Conservation (phyloP, 1,139 yeast species). For the Sugiyamaella novakii region DNA sequence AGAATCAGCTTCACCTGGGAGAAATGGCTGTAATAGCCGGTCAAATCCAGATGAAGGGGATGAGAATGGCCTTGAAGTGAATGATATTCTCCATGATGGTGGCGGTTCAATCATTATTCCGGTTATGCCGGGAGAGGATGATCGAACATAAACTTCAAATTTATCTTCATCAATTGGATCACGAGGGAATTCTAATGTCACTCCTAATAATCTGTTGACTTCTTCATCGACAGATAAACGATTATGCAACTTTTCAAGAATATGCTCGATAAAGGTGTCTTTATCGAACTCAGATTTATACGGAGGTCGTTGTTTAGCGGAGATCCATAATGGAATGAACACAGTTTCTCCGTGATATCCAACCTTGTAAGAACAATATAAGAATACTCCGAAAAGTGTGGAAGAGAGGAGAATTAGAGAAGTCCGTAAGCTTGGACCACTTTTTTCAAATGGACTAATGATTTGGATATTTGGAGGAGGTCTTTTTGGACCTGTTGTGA, state of each 20-base stretch:
- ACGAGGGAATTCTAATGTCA: conserved; percentile 23
- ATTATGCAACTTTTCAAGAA: conserved; percentile 26
- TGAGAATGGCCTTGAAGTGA: conserved; percentile 29
- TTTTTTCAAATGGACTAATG: background rate
- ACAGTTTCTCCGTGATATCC: conserved; percentile 26
- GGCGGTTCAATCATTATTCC: conserved; percentile 29
- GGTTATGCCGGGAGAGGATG: conserved; percentile 33
- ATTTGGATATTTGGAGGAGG: background rate
- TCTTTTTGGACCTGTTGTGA: background rate
- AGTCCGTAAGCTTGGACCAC: conserved; percentile 15
- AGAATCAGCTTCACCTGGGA: conserved; percentile 29
- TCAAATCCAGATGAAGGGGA: conserved; percentile 27
- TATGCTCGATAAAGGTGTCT: conserved; percentile 25
- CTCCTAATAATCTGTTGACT: conserved; percentile 28
- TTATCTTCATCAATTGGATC: conserved; percentile 19
- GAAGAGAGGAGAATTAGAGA: conserved; percentile 11
- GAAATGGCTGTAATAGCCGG: conserved; percentile 28
- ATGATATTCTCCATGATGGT: conserved; percentile 19
- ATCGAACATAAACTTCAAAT: conserved; percentile 26
- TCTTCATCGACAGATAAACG: conserved; percentile 33
- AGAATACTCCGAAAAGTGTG: conserved; percentile 23
- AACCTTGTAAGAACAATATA: conserved; percentile 30
- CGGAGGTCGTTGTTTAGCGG: conserved; percentile 27
- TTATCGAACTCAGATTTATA: conserved; percentile 28
- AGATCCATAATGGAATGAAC: conserved; percentile 32